phyloP scores from a whole-genome alignment of 2,329 filamentous ascomycete genomes.

The Domatiomyces globalis region DNA sequence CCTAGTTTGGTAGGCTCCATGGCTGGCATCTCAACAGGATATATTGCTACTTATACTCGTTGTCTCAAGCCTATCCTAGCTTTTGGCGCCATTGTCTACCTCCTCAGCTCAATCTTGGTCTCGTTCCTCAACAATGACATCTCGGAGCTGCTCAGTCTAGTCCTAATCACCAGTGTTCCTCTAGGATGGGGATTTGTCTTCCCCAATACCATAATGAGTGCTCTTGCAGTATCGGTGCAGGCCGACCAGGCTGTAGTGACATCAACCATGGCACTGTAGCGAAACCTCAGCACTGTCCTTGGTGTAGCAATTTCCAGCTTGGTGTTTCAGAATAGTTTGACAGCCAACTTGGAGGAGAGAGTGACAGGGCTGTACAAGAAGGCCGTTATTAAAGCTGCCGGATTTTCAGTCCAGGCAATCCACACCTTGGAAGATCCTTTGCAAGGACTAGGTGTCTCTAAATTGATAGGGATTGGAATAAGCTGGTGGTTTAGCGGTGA shows the following conservation, averaged over 20 bases:
- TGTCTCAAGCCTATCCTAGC: conserved; percentile 30
- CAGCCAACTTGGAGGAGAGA: conserved; percentile 8
- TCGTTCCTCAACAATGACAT: conserved; percentile 26
- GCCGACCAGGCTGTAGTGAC: conserved; percentile 33
- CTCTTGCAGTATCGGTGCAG: conserved; percentile 29
- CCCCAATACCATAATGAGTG: conserved; percentile 28
- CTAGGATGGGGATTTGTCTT: conserved; percentile 30
- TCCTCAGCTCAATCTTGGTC: conserved; percentile 25
- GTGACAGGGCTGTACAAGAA: conserved; percentile 2
- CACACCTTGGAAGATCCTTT: conserved; percentile 8
- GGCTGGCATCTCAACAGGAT: conserved; percentile 28
- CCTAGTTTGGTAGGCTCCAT: conserved; percentile 38
- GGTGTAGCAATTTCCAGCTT: conserved; percentile 16
- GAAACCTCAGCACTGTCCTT: conserved; percentile 12
- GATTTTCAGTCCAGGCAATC: conserved; percentile 12
- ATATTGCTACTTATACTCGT: conserved; percentile 32
- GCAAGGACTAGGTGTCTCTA: conserved; percentile 4
- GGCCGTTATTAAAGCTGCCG: conserved; percentile 11
- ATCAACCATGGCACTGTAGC: conserved; percentile 12
- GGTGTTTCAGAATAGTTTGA: conserved; percentile 15
- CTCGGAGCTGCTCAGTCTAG: conserved; percentile 28
- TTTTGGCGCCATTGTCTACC: conserved; percentile 25
- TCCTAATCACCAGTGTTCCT: conserved; percentile 27
- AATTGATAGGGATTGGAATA: not conserved
- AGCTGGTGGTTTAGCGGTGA: conserved; percentile 4